Evolutionary conservation across 1,139 yeast genomes (phyloP), one percentile per base, ranked within the genome.

Genomic region (Taphrina pruni): DNA sequence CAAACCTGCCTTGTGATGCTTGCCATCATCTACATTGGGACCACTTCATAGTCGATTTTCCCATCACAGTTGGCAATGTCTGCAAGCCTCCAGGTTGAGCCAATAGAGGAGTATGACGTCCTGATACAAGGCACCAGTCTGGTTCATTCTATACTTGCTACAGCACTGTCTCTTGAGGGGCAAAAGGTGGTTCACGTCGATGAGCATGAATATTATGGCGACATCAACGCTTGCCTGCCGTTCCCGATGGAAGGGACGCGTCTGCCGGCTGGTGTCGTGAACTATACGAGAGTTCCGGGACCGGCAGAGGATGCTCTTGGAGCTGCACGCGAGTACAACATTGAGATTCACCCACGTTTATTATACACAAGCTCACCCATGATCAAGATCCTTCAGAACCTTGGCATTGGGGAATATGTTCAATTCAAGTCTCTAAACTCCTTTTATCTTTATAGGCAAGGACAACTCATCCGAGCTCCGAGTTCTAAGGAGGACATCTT

Each of bases 401-500:
- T 96, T 61, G 84, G 97, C 72, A 97, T 94, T 43, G 90, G 90
- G 78, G 88, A 90, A 76, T 94, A 94, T 79, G 83, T 94, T 77
- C 98, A 94, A 78, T 93, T 94, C 80, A 96, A 91, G 79, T 88
- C 97, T 43, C 81, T 94, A 73, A 86, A 92, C 60, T 88, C 88
- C 74, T 92, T 93, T 81, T 98, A 93, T 78, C 91, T 96, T 20
- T 94, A 85, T 79, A 97, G 92, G 79, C 32, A 65, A n/a, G 41
- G 41, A 12, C 50, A n/a, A 12, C 38, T 70, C 35, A 36, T 12
- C 4, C 89, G 90, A 77, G 82, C 82, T 50, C 84, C 92, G 75
- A 86, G 93, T 46, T 86, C 97, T 43, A 93, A 92, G 76, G 96
- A 94, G 78, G 97, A 93, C 75, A 93, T 95, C 66, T 95, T 95